phyloP scores from a whole-genome alignment of 2,329 filamentous ascomycete species.

The Boeremia lycopersici region DNA sequence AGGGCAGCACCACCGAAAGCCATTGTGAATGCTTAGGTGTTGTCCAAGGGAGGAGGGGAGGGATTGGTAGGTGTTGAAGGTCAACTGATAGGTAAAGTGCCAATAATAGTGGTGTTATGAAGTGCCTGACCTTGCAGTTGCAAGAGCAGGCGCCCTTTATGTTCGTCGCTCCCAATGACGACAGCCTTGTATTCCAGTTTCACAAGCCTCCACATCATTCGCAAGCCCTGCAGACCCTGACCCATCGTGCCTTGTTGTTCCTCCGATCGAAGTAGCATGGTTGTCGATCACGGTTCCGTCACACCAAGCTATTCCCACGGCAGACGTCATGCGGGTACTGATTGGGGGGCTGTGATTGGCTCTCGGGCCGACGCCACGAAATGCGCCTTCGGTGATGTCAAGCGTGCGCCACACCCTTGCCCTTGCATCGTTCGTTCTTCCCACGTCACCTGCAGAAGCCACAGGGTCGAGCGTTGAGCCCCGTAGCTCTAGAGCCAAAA shows the following conservation, averaged over 20 bases:
- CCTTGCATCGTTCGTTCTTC: constrained; percentile 9
- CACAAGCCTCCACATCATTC: constrained; percentile 13
- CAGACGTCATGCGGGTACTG: constrained; percentile 9
- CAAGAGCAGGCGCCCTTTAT: constrained; percentile 13
- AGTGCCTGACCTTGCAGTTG: not conserved
- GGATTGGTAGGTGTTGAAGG: not conserved
- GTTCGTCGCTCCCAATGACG: constrained; percentile 9
- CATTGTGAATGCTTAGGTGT: constrained; percentile 53
- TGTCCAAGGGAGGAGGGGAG: not conserved
- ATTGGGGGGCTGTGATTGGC: not conserved
- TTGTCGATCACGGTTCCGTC: constrained; percentile 15
- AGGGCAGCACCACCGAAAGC: constrained; percentile 66
- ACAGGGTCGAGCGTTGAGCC: constrained; percentile 5
- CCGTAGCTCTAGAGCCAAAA: not conserved
- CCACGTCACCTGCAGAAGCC: constrained; percentile 13
- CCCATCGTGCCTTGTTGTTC: constrained; percentile 8
- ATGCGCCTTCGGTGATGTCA: constrained; percentile 1
- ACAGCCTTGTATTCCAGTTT: constrained; percentile 17
- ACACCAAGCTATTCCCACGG: constrained; percentile 11
- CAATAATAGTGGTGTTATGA: not conserved
- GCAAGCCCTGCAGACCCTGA: constrained; percentile 10
- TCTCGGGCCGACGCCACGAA: constrained; percentile 9
- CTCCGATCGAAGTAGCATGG: constrained; percentile 7
- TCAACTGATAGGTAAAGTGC: not conserved
- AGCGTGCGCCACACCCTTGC: constrained; percentile 10